phyloP scores from a whole-genome alignment of 2,329 filamentous ascomycete genomes.

The Microcyclospora pomicola region DNA sequence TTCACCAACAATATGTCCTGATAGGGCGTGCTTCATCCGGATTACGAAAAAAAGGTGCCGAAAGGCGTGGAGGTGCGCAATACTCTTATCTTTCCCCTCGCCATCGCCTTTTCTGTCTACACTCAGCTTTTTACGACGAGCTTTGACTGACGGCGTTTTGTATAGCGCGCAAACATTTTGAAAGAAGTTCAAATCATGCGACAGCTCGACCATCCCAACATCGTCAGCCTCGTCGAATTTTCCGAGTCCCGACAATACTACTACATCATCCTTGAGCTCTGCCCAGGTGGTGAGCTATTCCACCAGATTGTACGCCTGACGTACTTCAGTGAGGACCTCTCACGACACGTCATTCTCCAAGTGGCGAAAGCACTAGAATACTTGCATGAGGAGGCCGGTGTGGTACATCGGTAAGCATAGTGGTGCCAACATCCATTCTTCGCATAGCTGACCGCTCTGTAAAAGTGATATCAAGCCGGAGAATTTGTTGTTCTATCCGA shows the following conservation, averaged over 20 bases:
- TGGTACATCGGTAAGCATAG: slow-evolving; percentile 76
- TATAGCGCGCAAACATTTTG: slow-evolving; percentile 84
- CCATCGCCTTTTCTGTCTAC: slow-evolving; percentile 5
- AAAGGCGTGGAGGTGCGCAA: slow-evolving; percentile 92
- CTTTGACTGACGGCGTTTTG: slow-evolving; percentile 28
- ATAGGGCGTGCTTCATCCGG: slow-evolving; percentile 91
- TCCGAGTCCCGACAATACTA: slow-evolving; percentile 90
- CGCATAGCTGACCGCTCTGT: slow-evolving; percentile 11
- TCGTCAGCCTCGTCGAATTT: slow-evolving; percentile 86
- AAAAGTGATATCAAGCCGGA: slow-evolving; percentile 94
- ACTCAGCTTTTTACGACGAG: slow-evolving; percentile 6
- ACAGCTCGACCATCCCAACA: slow-evolving; percentile 88
- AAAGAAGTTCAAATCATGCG: slow-evolving; percentile 99
- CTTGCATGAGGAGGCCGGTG: slow-evolving; percentile 83
- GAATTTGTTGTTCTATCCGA: slow-evolving; percentile 86
- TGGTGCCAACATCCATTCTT: neutral
- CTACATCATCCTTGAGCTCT: slow-evolving; percentile 91
- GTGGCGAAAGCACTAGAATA: slow-evolving; percentile 92
- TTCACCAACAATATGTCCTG: slow-evolving; percentile 24
- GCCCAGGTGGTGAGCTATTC: slow-evolving; percentile 90
- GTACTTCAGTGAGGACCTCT: slow-evolving; percentile 94
- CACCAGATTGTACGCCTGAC: slow-evolving; percentile 97
- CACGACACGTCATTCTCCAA: slow-evolving; percentile 84
- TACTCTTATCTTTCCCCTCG: slow-evolving; percentile 3
- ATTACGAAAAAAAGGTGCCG: slow-evolving; percentile 72